These are phyloP conservation scores for Fusarium lyarnte DNA, from an alignment of 2,329 filamentous ascomycete species.

Conservation along the genomic window DNA sequence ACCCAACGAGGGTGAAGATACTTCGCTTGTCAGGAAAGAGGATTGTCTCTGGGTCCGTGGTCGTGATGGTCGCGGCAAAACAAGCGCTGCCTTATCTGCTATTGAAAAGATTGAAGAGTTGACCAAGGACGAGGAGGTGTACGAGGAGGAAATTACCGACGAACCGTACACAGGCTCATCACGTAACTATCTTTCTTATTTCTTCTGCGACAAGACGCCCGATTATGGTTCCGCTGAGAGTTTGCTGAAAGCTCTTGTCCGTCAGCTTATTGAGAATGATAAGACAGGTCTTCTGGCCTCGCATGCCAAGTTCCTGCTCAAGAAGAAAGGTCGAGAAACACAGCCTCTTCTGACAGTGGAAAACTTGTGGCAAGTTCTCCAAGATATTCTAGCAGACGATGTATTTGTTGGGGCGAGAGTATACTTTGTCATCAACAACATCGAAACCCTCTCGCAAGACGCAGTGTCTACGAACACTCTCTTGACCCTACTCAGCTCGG, in stretches of 20 bases:
- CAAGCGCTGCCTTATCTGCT: conserved; percentile 52
- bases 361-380: conserved; percentile 52
- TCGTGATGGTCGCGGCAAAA: conserved; percentile 55
- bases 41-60: conserved; percentile 54
- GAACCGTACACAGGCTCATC: conserved; percentile 21
- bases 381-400: conserved; percentile 53
- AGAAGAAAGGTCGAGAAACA: conserved; percentile 29
- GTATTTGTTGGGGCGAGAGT: conserved; percentile 37
- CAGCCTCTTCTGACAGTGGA: conserved; percentile 26
- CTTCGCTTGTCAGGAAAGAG: conserved; percentile 7
- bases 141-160: conserved; percentile 42
- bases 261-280: conserved; percentile 47
- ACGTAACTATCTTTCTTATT: conserved; percentile 49
- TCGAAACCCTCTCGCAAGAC: conserved; percentile 51
- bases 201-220: conserved; percentile 51
- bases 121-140: conserved; percentile 40
- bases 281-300: conserved; percentile 38
- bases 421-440: conserved; percentile 54
- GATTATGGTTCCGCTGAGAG: conserved; percentile 55
- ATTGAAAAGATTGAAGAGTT: conserved; percentile 49
- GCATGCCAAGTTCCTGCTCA: conserved; percentile 49
- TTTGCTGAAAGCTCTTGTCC: conserved; percentile 52
- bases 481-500: neutral
- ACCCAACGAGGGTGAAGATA: neutral
- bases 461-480: conserved; percentile 19